Evolutionary conservation across 441 rosid genomes (phyloP).

Genomic region (Pelargonium cotyledonis): DNA sequence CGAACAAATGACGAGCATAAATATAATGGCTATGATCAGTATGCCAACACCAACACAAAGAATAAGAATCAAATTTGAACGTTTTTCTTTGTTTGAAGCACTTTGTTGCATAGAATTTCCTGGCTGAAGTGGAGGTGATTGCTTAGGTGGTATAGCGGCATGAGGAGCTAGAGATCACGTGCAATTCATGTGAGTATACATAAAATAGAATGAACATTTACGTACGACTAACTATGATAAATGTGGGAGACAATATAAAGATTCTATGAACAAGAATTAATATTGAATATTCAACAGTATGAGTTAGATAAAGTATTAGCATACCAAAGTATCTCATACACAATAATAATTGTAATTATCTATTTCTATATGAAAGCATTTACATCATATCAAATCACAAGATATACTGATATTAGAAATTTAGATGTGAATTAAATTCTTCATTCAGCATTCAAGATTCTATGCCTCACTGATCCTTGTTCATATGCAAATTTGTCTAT

Average conservation of each 20-base stretch:
- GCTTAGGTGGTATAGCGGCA: too few species aligned
- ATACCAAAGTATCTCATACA: neutral
- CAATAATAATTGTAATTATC: too few species aligned
- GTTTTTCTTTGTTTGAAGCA: too few species aligned
- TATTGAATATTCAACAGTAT: neutral
- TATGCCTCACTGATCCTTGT: too few species aligned
- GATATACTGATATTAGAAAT: neutral
- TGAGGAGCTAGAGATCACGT: too few species aligned
- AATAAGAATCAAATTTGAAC: slow-evolving; percentile 22
- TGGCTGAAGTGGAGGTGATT: too few species aligned
- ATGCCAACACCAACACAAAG: slow-evolving; percentile 63
- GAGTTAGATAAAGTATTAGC: too few species aligned
- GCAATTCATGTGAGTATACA: slow-evolving; percentile 18
- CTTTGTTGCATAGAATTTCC: too few species aligned
- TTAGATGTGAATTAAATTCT: neutral
- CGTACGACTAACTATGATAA: neutral
- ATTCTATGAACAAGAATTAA: neutral
- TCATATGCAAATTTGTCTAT: too few species aligned
- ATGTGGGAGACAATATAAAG: neutral
- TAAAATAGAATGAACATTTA: neutral
- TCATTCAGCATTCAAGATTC: neutral
- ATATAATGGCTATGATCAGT: slow-evolving; percentile 42
- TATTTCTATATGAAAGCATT: too few species aligned
- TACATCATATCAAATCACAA: too few species aligned
- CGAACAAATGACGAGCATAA: slow-evolving; percentile 56